Base-by-base conservation (phyloP, 1,284 basidiomycete species). In the Ceratobasidium sp. region DNA sequence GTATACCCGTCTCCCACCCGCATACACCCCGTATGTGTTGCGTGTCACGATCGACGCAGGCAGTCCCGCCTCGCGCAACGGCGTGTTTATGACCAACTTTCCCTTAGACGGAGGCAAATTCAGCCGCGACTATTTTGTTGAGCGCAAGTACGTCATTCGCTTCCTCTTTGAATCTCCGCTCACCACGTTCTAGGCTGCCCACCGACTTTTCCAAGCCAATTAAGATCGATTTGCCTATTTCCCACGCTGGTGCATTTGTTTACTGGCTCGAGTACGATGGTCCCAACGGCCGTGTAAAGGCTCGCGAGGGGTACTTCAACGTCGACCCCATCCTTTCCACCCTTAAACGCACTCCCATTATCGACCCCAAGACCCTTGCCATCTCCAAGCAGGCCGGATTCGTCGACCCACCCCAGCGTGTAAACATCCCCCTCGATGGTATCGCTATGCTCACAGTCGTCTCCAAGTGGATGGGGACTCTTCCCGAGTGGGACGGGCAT, bases 381-480 rank as follows among this genome's bases (percentile, higher is more conserved):
- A 81, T 90, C 63, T 80, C 84, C 65, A 81, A 87, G 14, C 47
- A 73, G 27, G 51, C 69, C 47, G 17, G 50, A 8, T 73, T 73
- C 24, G 17, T 73, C 31, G 69, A 73, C 29, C 69, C 69, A 1
- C 69, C 45, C 22, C 84, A 88, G 72, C 80, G 83, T 62, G 85
- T 92, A 76, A 87, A 92, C 78, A 84, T 98, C 11, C 91, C 95
- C 1, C 86, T 98, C 36, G 93, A 97, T 81, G 94, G 92, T 11
- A 87, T 98, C 17, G 89, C 92, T 48, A 92, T 98, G 79, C 85
- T 98, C 74, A 96, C 94, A 7, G 87, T 96, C 56, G 91, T 98
- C 57, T 96, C 95, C 1, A 98, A 98, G 83, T 98, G 97, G 97
- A 97, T 98, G 94, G 97, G 96, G 1, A 87, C 91, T 1, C 83